These are phyloP conservation scores for Candida nanaspora DNA, from an alignment of 805 yeast species.

Conservation along the genomic window DNA sequence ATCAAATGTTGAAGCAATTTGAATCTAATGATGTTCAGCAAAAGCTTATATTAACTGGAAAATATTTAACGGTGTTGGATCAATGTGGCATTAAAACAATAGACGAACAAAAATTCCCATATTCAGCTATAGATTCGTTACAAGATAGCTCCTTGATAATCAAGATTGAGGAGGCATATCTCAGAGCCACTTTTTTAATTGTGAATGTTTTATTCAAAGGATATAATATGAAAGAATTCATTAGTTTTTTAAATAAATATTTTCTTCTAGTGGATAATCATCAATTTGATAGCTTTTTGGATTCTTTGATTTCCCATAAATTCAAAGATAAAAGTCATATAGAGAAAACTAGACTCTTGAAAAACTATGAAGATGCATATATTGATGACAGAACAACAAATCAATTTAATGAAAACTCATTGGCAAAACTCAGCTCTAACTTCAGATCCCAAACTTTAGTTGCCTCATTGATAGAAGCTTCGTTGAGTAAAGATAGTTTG, in stretches of 20 bases:
- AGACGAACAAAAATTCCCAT: neutral
- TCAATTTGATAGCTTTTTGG: conserved; percentile 46
- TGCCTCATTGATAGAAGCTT: too few species aligned
- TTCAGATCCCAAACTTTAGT: too few species aligned
- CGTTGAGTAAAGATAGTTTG: conserved; percentile 13
- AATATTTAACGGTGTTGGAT: conserved; percentile 65
- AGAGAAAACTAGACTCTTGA: too few species aligned
- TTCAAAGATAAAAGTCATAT: conserved; percentile 4
- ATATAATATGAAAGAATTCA: conserved; percentile 41
- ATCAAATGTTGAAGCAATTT: conserved; percentile 68
- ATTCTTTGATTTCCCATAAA: conserved; percentile 42
- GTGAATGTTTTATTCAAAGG: conserved; percentile 54
- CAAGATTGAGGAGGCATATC: conserved; percentile 53
- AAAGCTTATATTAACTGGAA: conserved; percentile 76
- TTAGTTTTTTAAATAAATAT: conserved; percentile 45
- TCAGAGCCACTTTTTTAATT: conserved; percentile 58
- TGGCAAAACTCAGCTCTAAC: too few species aligned
- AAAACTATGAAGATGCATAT: too few species aligned
- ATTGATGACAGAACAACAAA: too few species aligned
- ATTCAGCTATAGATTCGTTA: conserved; percentile 11
- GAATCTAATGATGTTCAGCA: conserved; percentile 43
- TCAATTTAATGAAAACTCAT: too few species aligned
- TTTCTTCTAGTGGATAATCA: conserved; percentile 51
- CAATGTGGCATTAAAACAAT: conserved; percentile 48
- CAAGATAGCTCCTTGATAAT: conserved; percentile 36